Percentiles rank a stretch among this genome's conserved stretches.
Conservation (phyloP, 2,329 filamentous ascomycete species). For the Helminthosporium solani region DNA sequence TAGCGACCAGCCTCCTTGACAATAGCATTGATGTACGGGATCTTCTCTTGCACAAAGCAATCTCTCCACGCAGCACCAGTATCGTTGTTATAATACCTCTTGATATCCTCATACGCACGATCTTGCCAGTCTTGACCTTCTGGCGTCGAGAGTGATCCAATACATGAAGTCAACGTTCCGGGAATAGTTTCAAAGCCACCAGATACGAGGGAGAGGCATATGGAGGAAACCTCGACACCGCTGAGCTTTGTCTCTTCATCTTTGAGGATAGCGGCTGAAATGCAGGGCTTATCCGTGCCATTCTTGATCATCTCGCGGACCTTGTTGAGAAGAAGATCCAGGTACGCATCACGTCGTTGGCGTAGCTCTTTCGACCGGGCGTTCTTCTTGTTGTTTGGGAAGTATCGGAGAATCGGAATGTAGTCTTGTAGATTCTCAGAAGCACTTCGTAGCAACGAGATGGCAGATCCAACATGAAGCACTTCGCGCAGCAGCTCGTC, state of each 20-base stretch:
- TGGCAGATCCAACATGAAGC: slow-evolving; percentile 54
- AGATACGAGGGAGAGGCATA: slow-evolving; percentile 55
- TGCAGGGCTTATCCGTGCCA: slow-evolving; percentile 56
- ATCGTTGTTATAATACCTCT: slow-evolving; percentile 47
- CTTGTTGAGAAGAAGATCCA: slow-evolving; percentile 52
- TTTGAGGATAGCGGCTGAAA: slow-evolving; percentile 56
- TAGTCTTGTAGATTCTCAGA: slow-evolving; percentile 58
- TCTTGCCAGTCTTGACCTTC: slow-evolving; percentile 55
- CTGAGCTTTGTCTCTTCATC: slow-evolving; percentile 56
- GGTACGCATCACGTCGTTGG: slow-evolving; percentile 51
- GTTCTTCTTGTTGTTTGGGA: slow-evolving; percentile 56
- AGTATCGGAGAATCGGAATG: slow-evolving; percentile 52
- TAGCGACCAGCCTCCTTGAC: slow-evolving; percentile 56
- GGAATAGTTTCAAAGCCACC: slow-evolving; percentile 59
- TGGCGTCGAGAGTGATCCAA: slow-evolving; percentile 52
- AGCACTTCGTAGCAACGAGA: slow-evolving; percentile 52
- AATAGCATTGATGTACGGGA: slow-evolving; percentile 52
- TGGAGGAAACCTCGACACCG: slow-evolving; percentile 55
- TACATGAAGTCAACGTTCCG: slow-evolving; percentile 54
- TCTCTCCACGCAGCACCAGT: slow-evolving; percentile 50
- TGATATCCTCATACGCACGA: slow-evolving; percentile 55
- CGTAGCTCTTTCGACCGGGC: slow-evolving; percentile 49
- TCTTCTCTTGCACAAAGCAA: slow-evolving; percentile 49
- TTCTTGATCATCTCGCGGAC: slow-evolving; percentile 54
- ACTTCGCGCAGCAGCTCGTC: slow-evolving; percentile 55